A percentile compares a stretch with the other conserved stretches of the same genome.
Evolutionary conservation across 768 basidiomycete species (phyloP).

Genomic region (Termitomyces bulborhizus): DNA sequence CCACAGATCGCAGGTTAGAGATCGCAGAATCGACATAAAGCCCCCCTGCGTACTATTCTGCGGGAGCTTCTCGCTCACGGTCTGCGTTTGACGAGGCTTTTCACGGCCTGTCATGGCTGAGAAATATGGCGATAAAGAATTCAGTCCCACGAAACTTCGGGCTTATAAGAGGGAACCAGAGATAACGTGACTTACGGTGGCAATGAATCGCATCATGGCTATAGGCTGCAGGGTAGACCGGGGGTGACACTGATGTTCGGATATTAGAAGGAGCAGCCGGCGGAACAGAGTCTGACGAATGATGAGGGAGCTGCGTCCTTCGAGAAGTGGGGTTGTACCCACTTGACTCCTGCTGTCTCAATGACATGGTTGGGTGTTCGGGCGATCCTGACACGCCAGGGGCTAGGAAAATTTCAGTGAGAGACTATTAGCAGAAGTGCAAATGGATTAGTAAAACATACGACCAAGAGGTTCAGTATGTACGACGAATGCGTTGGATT

Average conservation of each 20-base stretch:
- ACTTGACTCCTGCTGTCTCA: slow-evolving; percentile 3
- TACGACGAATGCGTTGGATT: neutral
- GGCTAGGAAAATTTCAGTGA: neutral
- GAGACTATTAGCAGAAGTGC: neutral
- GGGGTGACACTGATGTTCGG: neutral
- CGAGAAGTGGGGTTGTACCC: slow-evolving; percentile 1
- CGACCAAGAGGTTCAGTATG: slow-evolving; percentile 1
- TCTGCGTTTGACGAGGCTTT: slow-evolving; percentile 10
- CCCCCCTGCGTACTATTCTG: slow-evolving; percentile 18
- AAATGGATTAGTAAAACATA: neutral
- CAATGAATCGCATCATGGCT: slow-evolving; percentile 5
- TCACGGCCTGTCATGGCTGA: slow-evolving; percentile 10
- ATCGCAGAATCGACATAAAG: slow-evolving; percentile 12
- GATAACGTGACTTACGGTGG: slow-evolving; percentile 10
- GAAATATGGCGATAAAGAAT: slow-evolving; percentile 2
- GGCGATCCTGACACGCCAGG: slow-evolving; percentile 3
- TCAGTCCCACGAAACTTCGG: slow-evolving; percentile 2
- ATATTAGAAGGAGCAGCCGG: neutral
- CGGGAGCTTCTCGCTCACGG: slow-evolving; percentile 8
- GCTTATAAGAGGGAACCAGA: neutral
- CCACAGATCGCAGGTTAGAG: slow-evolving; percentile 17
- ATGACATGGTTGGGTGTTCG: slow-evolving; percentile 3
- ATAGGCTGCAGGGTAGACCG: slow-evolving; percentile 3
- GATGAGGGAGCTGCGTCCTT: neutral
- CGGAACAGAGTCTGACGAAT: neutral